phyloP scores from a whole-genome alignment of 768 basidiomycete species.

The Naganishia antarctica region DNA sequence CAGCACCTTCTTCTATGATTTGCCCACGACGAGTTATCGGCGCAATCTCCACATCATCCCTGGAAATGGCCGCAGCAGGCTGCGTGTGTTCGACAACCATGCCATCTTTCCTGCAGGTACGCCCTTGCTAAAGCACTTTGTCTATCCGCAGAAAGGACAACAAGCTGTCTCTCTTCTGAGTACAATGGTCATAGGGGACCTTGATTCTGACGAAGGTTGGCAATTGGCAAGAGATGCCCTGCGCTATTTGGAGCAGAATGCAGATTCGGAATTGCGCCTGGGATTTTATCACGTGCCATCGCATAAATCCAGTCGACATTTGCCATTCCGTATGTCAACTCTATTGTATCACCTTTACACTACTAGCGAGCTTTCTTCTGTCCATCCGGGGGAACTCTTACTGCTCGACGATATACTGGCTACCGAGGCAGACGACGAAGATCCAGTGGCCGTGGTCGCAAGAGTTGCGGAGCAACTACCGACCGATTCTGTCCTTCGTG shows the following conservation, averaged over 20 bases:
- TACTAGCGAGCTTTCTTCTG: slow-evolving; percentile 28
- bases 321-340: slow-evolving; percentile 51
- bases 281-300: slow-evolving; percentile 71
- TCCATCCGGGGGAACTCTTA: slow-evolving; percentile 33
- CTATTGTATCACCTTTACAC: slow-evolving; percentile 39
- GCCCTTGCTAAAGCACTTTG: slow-evolving; percentile 53
- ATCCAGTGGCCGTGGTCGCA: background rate
- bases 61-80: slow-evolving; percentile 27
- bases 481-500: background rate
- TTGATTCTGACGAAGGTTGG: slow-evolving; percentile 62
- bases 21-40: slow-evolving; percentile 64
- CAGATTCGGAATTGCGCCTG: slow-evolving; percentile 53
- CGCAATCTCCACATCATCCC: slow-evolving; percentile 75
- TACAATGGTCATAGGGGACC: slow-evolving; percentile 67
- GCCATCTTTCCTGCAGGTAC: slow-evolving; percentile 24
- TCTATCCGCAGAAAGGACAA: slow-evolving; percentile 54
- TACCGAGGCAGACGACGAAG: background rate
- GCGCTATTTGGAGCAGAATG: background rate
- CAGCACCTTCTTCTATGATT: slow-evolving; percentile 80
- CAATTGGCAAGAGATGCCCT: slow-evolving; percentile 44
- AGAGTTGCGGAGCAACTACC: background rate
- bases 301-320: slow-evolving; percentile 49
- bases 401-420: slow-evolving; percentile 34
- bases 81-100: slow-evolving; percentile 12
- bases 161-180: slow-evolving; percentile 41